phyloP scores from a whole-genome alignment of 495 filamentous ascomycete genomes.

The Penicillium fimorum region DNA sequence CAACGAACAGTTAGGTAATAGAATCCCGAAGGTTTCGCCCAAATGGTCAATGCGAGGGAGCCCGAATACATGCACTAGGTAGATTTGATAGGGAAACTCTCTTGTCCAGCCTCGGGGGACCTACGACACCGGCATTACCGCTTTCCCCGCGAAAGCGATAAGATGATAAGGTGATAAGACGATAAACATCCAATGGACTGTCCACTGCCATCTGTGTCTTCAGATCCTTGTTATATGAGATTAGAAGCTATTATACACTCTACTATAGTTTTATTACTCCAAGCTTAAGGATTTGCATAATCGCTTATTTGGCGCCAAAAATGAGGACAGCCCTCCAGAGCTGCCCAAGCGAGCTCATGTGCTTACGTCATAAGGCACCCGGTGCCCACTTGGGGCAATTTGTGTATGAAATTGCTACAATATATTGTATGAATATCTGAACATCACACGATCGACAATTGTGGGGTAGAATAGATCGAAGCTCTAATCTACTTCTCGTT shows the following conservation, averaged over 20 bases:
- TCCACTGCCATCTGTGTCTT: neutral
- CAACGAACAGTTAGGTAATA: neutral
- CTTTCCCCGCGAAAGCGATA: conserved; percentile 10
- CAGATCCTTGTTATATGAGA: neutral
- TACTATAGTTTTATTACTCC: neutral
- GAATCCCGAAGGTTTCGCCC: neutral
- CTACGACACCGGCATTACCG: neutral
- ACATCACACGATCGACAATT: neutral
- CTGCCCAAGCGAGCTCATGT: neutral
- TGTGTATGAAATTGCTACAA: neutral
- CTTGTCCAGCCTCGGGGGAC: neutral
- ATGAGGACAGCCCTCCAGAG: neutral
- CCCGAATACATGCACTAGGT: too few species aligned
- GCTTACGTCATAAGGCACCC: conserved; percentile 2
- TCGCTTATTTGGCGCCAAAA: neutral
- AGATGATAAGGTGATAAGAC: neutral
- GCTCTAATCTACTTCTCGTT: neutral
- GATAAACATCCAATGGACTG: neutral
- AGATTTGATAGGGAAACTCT: neutral
- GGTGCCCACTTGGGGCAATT: neutral
- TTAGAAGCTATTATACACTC: neutral
- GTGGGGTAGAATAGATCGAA: neutral
- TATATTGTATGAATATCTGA: neutral
- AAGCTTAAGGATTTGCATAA: too few species aligned
- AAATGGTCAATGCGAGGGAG: neutral